Evolutionary conservation across 139 green algal genomes (phyloP).

Genomic region (Edaphochlamys debaryana): DNA sequence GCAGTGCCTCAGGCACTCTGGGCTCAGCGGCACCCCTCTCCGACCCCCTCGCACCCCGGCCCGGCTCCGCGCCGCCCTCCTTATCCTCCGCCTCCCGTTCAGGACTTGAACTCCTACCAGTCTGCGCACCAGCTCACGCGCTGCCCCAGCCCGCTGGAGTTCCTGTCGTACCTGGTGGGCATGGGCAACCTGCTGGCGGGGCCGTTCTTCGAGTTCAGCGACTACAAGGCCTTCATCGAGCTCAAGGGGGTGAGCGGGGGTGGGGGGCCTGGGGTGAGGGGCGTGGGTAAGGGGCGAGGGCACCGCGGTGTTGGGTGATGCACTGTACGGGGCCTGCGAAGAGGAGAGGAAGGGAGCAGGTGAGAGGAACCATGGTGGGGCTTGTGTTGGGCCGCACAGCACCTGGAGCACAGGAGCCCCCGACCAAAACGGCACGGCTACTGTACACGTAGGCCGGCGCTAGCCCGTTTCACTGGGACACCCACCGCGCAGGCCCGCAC

Average conservation of each 20-base stretch:
- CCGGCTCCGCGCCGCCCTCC: not conserved
- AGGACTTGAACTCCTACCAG: conserved; percentile 47
- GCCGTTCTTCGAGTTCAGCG: conserved; percentile 80
- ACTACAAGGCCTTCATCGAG: conserved; percentile 83
- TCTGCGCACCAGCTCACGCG: not conserved
- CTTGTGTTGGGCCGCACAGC: no score
- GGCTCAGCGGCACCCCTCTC: no score
- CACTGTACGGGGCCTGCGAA: no score
- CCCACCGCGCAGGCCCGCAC: no score
- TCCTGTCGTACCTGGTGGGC: conserved; percentile 77
- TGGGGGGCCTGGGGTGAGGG: not conserved
- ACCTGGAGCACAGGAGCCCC: no score
- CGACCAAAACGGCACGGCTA: conserved; percentile 22
- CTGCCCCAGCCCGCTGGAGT: conserved; percentile 74
- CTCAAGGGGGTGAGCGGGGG: conserved; percentile 53
- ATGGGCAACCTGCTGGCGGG: conserved; percentile 87
- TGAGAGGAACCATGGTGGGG: no score
- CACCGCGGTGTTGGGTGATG: not conserved
- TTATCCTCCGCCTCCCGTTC: not conserved
- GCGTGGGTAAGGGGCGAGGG: not conserved
- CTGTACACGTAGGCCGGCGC: not conserved
- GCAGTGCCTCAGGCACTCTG: no score
- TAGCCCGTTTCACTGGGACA: conserved; percentile 38
- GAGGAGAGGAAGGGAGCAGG: not conserved
- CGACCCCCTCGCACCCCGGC: no score